Percentiles rank a stretch among this genome's conserved stretches.
Evolutionary conservation across 139 green algal genomes (phyloP).

Genomic region (Bryopsis sp.): DNA sequence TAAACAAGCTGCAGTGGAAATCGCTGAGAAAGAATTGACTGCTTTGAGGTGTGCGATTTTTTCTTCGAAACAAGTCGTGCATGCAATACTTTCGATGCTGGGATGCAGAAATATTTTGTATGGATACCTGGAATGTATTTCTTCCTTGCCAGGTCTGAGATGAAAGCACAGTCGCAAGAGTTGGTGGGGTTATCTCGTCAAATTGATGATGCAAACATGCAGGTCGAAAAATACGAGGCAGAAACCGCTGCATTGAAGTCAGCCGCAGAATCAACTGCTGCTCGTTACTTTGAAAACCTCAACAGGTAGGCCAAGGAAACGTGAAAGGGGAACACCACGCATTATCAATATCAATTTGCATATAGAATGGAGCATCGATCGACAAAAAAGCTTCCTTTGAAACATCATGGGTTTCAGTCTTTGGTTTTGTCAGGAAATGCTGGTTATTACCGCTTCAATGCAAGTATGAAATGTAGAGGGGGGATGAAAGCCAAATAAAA

Average conservation of each 20-base stretch:
- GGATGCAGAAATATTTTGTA: no score
- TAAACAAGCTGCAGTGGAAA: background rate
- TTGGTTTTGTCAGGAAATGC: no score
- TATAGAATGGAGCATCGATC: background rate
- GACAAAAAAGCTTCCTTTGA: background rate
- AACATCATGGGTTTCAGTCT: no score
- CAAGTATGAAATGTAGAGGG: no score
- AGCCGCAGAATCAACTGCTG: background rate
- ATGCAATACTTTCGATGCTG: no score
- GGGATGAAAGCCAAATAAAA: no score
- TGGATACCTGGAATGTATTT: no score
- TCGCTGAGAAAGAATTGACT: background rate
- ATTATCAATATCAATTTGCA: background rate
- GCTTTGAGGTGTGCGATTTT: no score
- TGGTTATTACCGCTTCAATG: no score
- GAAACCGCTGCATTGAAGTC: background rate
- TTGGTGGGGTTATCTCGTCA: background rate
- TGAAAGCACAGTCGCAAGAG: slow-evolving; percentile 5
- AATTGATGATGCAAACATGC: background rate
- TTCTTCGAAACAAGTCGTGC: no score
- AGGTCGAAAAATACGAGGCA: slow-evolving; percentile 8
- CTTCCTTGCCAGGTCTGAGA: background rate
- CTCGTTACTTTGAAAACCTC: background rate
- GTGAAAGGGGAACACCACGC: background rate
- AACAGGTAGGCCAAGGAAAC: background rate